A percentile compares a stretch with the other conserved stretches of the same genome.
Evolutionary conservation across 768 basidiomycete genomes (phyloP).

Genomic region (Lactifluus hygrophoroides): DNA sequence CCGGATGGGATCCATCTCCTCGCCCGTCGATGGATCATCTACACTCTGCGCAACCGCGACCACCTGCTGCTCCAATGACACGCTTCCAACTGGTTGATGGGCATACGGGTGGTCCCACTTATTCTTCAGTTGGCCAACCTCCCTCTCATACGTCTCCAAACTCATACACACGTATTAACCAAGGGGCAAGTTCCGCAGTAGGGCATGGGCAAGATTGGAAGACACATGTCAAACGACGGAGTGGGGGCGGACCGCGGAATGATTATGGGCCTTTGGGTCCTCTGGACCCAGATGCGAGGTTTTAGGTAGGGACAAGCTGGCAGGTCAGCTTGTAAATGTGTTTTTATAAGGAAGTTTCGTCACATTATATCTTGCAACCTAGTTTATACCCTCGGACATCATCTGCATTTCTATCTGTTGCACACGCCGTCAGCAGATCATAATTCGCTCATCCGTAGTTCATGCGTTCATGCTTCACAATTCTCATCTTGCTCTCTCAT

Average conservation of each 20-base stretch:
- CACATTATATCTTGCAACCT: constrained; percentile 14
- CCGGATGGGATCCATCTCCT: constrained; percentile 71
- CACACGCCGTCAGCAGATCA: constrained; percentile 3
- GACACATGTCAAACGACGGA: constrained; percentile 35
- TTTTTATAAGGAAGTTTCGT: constrained; percentile 3
- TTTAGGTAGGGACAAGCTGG: constrained; percentile 21
- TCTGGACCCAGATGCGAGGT: constrained; percentile 28
- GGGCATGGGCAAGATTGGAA: constrained; percentile 26
- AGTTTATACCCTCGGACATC: constrained; percentile 17
- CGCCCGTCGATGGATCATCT: constrained; percentile 28
- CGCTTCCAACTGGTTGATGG: constrained; percentile 61
- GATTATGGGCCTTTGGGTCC: constrained; percentile 44
- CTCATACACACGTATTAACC: constrained; percentile 26
- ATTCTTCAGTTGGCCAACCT: constrained; percentile 10
- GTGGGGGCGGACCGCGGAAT: constrained; percentile 30
- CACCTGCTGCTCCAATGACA: constrained; percentile 35
- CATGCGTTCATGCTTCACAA: constrained; percentile 12
- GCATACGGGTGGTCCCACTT: constrained; percentile 7
- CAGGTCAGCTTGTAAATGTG: constrained; percentile 14
- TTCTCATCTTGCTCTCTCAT: constrained; percentile 7
- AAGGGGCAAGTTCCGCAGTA: constrained; percentile 31
- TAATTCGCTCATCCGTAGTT: constrained; percentile 15
- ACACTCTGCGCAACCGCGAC: constrained; percentile 23
- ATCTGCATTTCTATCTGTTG: constrained; percentile 7
- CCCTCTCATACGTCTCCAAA: constrained; percentile 26